Evolutionary conservation across 371 early-diverging fungal genomes (phyloP).

Genomic region (Haplosporangium sp.): DNA sequence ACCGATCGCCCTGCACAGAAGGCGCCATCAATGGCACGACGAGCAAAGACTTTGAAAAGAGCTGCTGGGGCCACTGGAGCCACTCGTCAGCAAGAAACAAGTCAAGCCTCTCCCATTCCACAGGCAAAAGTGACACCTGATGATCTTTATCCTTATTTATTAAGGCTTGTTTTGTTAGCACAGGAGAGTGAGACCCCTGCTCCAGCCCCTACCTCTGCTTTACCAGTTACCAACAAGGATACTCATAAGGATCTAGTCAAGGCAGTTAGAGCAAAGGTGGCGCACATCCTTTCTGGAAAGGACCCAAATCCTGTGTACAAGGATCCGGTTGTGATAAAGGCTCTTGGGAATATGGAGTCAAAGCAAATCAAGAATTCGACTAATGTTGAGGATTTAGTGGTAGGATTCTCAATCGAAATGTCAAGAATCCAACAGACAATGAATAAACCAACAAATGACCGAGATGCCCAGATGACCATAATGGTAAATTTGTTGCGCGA

Average conservation of each 20-base stretch:
- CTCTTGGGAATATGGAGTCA: slow-evolving; percentile 41
- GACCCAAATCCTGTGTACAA: slow-evolving; percentile 44
- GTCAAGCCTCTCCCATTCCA: slow-evolving; percentile 5
- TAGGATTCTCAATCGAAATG: slow-evolving; percentile 53
- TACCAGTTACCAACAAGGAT: slow-evolving; percentile 33
- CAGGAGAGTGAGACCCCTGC: slow-evolving; percentile 38
- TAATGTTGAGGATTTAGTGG: slow-evolving; percentile 43
- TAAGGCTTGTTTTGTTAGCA: slow-evolving; percentile 40
- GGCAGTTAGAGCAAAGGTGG: slow-evolving; percentile 30
- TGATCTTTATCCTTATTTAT: slow-evolving; percentile 46
- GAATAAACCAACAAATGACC: slow-evolving; percentile 39
- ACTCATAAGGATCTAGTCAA: slow-evolving; percentile 50
- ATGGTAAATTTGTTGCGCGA: slow-evolving; percentile 47
- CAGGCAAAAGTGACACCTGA: slow-evolving; percentile 26
- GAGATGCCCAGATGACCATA: slow-evolving; percentile 44
- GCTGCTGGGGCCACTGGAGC: slow-evolving; percentile 50
- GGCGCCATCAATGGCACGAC: slow-evolving; percentile 44
- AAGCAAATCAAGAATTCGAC: slow-evolving; percentile 51
- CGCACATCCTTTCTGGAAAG: slow-evolving; percentile 37
- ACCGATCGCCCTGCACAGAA: slow-evolving; percentile 42
- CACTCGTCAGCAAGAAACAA: slow-evolving; percentile 8
- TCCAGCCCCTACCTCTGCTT: slow-evolving; percentile 15
- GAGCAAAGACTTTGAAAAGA: slow-evolving; percentile 42
- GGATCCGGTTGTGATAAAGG: slow-evolving; percentile 47
- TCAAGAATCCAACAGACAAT: slow-evolving; percentile 40